phyloP scores from a whole-genome alignment of 2,329 filamentous ascomycete genomes.

The Beauveria varroae region DNA sequence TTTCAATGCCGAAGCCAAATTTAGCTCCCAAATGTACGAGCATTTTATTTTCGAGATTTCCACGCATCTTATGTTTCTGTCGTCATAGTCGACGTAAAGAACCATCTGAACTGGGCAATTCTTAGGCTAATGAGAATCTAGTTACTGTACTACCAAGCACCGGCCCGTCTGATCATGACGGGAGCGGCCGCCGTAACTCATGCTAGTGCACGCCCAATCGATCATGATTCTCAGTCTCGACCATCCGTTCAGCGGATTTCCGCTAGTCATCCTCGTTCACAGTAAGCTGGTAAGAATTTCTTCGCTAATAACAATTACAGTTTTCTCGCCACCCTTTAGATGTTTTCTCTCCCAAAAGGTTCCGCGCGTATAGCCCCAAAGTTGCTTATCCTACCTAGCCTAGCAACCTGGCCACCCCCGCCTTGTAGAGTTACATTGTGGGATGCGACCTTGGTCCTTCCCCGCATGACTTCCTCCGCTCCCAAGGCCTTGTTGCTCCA shows the following conservation, averaged over 20 bases:
- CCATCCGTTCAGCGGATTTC: neutral
- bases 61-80: neutral
- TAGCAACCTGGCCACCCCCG: neutral
- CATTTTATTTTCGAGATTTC: neutral
- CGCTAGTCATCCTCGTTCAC: neutral
- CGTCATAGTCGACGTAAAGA: neutral
- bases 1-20: neutral
- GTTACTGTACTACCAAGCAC: neutral
- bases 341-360: neutral
- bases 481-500: neutral
- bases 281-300: too few species aligned
- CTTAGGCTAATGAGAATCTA: neutral
- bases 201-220: neutral
- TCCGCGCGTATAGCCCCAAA: neutral
- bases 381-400: neutral
- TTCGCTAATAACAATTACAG: too few species aligned
- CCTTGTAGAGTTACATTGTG: neutral
- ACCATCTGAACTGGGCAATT: neutral
- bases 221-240: neutral
- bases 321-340: too few species aligned
- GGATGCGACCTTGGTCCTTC: neutral
- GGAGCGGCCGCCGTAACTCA: neutral
- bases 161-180: neutral
- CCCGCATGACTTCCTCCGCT: constrained; percentile 7
- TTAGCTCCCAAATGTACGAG: neutral